A percentile compares a stretch with the other conserved stretches of the same genome.
Evolutionary conservation across 345 rosid genomes (phyloP).

Genomic region (Citrus australasica): DNA sequence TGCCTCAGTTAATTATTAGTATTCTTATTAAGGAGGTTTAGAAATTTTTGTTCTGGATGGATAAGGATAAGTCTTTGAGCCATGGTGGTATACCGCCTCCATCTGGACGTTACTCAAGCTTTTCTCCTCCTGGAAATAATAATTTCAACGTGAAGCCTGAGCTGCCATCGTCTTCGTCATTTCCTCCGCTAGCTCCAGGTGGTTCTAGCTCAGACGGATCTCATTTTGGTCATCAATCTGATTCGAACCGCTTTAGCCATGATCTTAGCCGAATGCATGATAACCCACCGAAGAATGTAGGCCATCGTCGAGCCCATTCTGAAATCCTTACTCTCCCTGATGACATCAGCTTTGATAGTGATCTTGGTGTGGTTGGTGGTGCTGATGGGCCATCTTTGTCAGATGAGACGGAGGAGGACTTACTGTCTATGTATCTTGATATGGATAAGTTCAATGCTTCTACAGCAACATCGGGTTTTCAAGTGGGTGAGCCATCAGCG

Average conservation of each 20-base stretch:
- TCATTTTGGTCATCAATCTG: slow-evolving; percentile 44
- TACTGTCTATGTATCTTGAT: slow-evolving; percentile 75
- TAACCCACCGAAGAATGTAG: slow-evolving; percentile 72
- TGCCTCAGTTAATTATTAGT: neutral
- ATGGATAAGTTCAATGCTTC: slow-evolving; percentile 84
- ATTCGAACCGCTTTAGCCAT: slow-evolving; percentile 54
- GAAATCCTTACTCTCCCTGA: slow-evolving; percentile 92
- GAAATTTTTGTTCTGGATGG: slow-evolving; percentile 40
- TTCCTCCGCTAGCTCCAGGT: slow-evolving; percentile 41
- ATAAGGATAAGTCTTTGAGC: slow-evolving; percentile 56
- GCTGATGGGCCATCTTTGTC: slow-evolving; percentile 75
- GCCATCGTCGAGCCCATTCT: slow-evolving; percentile 96
- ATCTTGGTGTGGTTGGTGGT: slow-evolving; percentile 75
- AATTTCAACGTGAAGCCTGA: slow-evolving; percentile 53
- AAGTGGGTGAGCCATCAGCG: slow-evolving; percentile 49
- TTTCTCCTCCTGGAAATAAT: slow-evolving; percentile 40
- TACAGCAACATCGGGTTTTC: slow-evolving; percentile 64
- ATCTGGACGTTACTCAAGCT: slow-evolving; percentile 49
- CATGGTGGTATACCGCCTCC: slow-evolving; percentile 56
- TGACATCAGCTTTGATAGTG: slow-evolving; percentile 86
- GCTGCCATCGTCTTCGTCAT: slow-evolving; percentile 28
- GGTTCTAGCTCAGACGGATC: slow-evolving; percentile 34
- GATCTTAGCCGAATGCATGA: slow-evolving; percentile 88
- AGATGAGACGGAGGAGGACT: slow-evolving; percentile 85
- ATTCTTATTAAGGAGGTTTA: neutral